Evolutionary conservation across 306 rosid species (phyloP).

Genomic region (Gillenia trifoliata): DNA sequence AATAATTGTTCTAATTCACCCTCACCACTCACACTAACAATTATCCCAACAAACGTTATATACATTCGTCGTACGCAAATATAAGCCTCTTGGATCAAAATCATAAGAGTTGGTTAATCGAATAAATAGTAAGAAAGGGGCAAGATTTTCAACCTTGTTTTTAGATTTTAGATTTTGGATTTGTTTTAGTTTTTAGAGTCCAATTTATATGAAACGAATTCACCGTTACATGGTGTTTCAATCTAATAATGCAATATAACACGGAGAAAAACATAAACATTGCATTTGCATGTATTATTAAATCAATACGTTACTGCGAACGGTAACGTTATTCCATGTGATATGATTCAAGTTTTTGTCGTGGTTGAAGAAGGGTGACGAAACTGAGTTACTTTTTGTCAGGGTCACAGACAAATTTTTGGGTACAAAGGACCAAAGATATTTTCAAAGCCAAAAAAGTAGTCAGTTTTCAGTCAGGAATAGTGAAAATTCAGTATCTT

Average conservation of each 20-base stretch:
- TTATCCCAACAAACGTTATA: no score
- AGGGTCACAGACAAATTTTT: background rate
- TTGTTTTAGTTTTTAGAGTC: fast-evolving
- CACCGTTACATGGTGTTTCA: no score
- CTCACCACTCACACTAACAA: background rate
- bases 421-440: background rate
- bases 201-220: no score
- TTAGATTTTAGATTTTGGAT: no score
- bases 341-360: background rate
- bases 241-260: no score
- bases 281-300: background rate
- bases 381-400: constrained; percentile 10
- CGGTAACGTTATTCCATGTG: background rate
- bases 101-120: background rate
- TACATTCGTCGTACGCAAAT: background rate
- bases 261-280: fast-evolving
- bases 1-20: background rate
- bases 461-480: background rate
- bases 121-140: background rate
- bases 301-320: fast-evolving
- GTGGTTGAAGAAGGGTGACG: background rate
- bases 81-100: background rate
- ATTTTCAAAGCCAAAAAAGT: background rate
- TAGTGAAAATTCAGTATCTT: background rate
- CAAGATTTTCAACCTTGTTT: background rate